phyloP scores from a whole-genome alignment of 306 rosid genomes.

The Erythrophleum fordii region DNA sequence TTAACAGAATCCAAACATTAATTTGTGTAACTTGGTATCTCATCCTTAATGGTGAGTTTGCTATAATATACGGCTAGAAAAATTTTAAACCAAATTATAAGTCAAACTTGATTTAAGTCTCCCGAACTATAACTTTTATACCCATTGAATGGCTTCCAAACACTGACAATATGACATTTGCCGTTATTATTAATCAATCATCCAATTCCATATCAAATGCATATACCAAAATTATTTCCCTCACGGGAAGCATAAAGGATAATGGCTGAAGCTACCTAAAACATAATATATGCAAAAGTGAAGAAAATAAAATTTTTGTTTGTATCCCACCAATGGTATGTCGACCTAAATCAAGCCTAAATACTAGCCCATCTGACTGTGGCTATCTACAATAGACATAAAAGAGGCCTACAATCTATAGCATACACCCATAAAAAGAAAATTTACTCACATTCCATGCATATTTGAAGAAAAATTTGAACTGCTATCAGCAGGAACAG shows the following conservation, averaged over 20 bases:
- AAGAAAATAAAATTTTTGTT: neutral
- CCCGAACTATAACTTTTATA: neutral
- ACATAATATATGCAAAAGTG: neutral
- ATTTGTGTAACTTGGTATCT: slow-evolving; percentile 1
- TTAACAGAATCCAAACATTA: slow-evolving; percentile 30
- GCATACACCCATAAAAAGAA: neutral
- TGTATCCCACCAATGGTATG: slow-evolving; percentile 12
- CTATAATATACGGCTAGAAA: slow-evolving; percentile 13
- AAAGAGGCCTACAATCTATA: neutral
- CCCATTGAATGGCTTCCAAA: slow-evolving; percentile 8
- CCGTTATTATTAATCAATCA: neutral
- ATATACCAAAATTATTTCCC: neutral
- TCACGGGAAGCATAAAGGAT: neutral
- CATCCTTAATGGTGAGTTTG: slow-evolving; percentile 22
- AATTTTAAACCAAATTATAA: neutral
- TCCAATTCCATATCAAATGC: neutral
- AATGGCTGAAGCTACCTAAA: neutral
- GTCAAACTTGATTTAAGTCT: neutral
- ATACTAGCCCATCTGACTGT: neutral
- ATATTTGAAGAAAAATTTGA: slow-evolving; percentile 45
- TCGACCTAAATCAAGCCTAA: slow-evolving; percentile 7
- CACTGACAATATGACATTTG: neutral
- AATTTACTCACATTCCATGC: slow-evolving; percentile 65
- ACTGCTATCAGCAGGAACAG: slow-evolving; percentile 61
- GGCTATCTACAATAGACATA: neutral